phyloP scores from a whole-genome alignment of 2,329 filamentous ascomycete genomes.

The Falciphora oryzae region DNA sequence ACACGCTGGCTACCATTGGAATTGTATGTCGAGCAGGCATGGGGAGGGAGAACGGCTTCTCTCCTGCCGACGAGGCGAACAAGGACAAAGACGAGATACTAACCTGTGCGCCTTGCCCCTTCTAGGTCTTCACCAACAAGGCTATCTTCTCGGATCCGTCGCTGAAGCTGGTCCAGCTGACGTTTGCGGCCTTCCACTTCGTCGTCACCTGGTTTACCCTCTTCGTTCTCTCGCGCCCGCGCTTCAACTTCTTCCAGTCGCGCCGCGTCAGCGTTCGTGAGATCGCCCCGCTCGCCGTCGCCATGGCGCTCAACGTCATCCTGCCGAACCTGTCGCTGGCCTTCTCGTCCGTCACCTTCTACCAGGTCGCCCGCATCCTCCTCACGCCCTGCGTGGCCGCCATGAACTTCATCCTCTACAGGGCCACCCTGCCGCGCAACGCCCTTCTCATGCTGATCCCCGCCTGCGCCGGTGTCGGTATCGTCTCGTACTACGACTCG shows the following conservation, averaged over 20 bases:
- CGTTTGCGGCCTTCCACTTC: constrained; percentile 65
- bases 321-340: constrained; percentile 63
- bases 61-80: not conserved
- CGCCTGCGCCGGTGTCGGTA: constrained; percentile 57
- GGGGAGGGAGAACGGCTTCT: not conserved
- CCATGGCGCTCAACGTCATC: constrained; percentile 65
- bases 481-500: constrained; percentile 66
- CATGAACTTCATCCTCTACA: constrained; percentile 59
- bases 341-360: constrained; percentile 63
- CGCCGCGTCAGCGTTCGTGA: constrained; percentile 48
- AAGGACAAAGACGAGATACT: not conserved
- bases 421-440: constrained; percentile 45
- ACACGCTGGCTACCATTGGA: constrained; percentile 56
- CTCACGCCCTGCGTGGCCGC: constrained; percentile 59
- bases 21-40: constrained; percentile 46
- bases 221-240: constrained; percentile 53
- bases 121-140: constrained; percentile 64
- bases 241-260: constrained; percentile 52
- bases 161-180: constrained; percentile 56
- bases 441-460: constrained; percentile 52
- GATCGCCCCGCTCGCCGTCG: constrained; percentile 58
- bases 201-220: constrained; percentile 59
- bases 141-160: constrained; percentile 60
- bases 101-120: constrained; percentile 12
- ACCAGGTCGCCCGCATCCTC: constrained; percentile 62